Evolutionary conservation across 352 stramenopile genomes (phyloP).

Genomic region (Phytophthora cactorum): DNA sequence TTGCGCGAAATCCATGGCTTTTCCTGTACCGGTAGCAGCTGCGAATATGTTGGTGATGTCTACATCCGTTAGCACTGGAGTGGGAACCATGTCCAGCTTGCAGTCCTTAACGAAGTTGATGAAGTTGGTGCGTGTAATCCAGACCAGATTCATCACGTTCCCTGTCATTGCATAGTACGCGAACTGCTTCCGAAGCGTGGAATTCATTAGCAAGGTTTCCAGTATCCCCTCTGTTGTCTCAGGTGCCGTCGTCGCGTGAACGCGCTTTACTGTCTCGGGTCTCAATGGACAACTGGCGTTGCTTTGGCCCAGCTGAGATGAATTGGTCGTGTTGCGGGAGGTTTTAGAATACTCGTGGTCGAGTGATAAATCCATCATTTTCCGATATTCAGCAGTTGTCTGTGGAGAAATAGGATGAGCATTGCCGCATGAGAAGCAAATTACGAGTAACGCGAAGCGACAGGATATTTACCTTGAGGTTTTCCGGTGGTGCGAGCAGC

Average conservation of each 20-base stretch:
- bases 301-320: background rate
- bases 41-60: slow-evolving; percentile 67
- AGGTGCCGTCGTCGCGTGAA: slow-evolving; percentile 1
- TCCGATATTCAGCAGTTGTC: slow-evolving; percentile 40
- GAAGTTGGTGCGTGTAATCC: slow-evolving; percentile 67
- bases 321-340: background rate
- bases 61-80: slow-evolving; percentile 48
- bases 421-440: background rate
- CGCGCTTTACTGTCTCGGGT: background rate
- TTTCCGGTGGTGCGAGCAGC: slow-evolving; percentile 49
- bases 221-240: slow-evolving; percentile 26
- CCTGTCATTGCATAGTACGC: slow-evolving; percentile 69
- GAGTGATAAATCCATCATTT: slow-evolving; percentile 51
- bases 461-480: slow-evolving; percentile 45
- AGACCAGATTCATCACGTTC: slow-evolving; percentile 70
- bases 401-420: slow-evolving; percentile 13
- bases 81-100: slow-evolving; percentile 43
- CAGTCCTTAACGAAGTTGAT: slow-evolving; percentile 73
- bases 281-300: background rate
- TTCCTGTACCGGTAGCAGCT: slow-evolving; percentile 33
- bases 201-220: slow-evolving; percentile 50
- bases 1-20: slow-evolving; percentile 57
- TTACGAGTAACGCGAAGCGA: background rate
- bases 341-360: slow-evolving; percentile 26
- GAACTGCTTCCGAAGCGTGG: slow-evolving; percentile 68